phyloP scores from a whole-genome alignment of 768 basidiomycete genomes.

The Termitomyces sp. region DNA sequence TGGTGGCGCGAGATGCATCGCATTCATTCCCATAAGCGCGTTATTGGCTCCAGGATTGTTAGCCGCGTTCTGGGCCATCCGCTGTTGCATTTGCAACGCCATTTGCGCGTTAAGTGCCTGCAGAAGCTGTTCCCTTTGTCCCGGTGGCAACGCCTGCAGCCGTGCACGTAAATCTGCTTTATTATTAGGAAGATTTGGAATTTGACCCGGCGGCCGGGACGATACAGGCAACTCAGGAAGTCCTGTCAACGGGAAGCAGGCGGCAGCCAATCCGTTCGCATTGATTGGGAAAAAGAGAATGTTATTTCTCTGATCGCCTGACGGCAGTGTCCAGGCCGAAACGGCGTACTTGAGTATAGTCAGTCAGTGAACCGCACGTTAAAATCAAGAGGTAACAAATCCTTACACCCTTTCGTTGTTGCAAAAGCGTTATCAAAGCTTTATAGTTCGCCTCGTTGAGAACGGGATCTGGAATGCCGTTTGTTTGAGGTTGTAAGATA shows the following conservation, averaged over 20 bases:
- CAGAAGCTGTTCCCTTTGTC: conserved; percentile 19
- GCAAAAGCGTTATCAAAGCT: conserved; percentile 36
- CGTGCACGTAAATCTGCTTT: conserved; percentile 14
- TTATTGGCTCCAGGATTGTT: conserved; percentile 2
- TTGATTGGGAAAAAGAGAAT: conserved; percentile 33
- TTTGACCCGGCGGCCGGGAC: background rate
- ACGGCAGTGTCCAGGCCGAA: conserved; percentile 30
- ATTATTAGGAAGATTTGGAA: conserved; percentile 6
- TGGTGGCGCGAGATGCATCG: conserved; percentile 2
- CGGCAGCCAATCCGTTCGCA: conserved; percentile 20
- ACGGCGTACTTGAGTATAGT: conserved; percentile 29
- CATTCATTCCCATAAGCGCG: conserved; percentile 7
- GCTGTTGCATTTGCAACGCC: background rate
- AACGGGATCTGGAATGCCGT: conserved; percentile 25
- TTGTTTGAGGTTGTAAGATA: conserved; percentile 28
- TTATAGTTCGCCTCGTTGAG: conserved; percentile 39
- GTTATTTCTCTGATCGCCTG: conserved; percentile 27
- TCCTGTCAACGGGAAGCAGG: conserved; percentile 32
- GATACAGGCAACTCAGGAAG: conserved; percentile 32
- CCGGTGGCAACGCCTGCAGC: conserved; percentile 19
- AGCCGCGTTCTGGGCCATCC: background rate
- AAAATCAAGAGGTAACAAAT: background rate
- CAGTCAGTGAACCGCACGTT: background rate
- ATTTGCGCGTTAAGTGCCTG: conserved; percentile 12
- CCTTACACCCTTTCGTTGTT: conserved; percentile 40